Base-by-base conservation (phyloP, 140 eudicot species). In the Flaveria floridana region DNA sequence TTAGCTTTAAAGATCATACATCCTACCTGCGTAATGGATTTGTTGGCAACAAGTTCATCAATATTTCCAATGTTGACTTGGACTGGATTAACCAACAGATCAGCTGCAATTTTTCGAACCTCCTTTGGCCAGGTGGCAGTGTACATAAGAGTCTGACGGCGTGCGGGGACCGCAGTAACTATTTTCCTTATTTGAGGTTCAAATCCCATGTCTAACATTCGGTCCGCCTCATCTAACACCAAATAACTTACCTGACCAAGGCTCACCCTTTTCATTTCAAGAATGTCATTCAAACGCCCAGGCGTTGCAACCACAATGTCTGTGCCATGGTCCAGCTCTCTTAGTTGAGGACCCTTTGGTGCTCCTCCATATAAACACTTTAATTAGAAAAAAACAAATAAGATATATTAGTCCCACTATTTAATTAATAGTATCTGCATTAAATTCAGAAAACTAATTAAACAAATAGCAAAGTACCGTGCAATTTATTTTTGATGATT, bases 361-460 rank as follows among this genome's bases (percentile, higher is more conserved):
- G 99, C 99, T 75, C 97, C 99, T 74, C 99, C 99, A 80, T 95
- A 95, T 79, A 94, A 88, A 82, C 99, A 94, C 99, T 94, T 64
- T 67, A 80, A 62, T n/a, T 20, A 55, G 37, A 9, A 77, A 74
- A 26, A 44, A 18, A 34, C 65, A 52, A 65, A 52, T 18, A 47
- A 5, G 23, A 67, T 14, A 75, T 34, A 71, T 56, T 69, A 85
- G 76, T 14, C 65, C 21, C 66, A 69, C 15, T n/a, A 13, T 58
- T 58, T 16, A 48, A 4, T 71, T 10, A 20, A 65, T 37, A 4
- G 12, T 11, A 4, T 19, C 37, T 1, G 10, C 51, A 63, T 55
- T 21, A 15, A 4, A 37, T 28, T 56, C 18, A 39, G 7, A 57
- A 3, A 77, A 4, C 48, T 64, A 53, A 71, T 2, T 28, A 70